Percentiles rank a stretch among this genome's conserved stretches.
These are phyloP conservation scores for Talaromyces trachyspermus DNA, from an alignment of 495 filamentous ascomycete species.

Conservation along the genomic window DNA sequence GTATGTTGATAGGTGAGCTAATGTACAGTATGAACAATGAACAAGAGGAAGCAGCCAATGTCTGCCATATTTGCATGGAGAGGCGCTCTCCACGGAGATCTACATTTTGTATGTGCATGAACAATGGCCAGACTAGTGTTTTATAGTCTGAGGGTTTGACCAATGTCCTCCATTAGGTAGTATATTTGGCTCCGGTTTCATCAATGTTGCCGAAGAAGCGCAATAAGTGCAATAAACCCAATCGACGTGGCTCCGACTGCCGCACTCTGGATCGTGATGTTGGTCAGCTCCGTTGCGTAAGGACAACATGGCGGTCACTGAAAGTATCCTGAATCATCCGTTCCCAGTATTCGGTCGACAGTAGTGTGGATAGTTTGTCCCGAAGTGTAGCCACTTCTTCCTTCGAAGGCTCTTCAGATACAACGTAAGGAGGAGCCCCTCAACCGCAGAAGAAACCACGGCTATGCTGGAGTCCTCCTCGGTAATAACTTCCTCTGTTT, in stretches of 20 bases:
- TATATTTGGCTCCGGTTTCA: no score
- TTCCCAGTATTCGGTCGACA: conserved; percentile 41
- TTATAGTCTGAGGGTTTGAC: no score
- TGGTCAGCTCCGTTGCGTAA: conserved; percentile 71
- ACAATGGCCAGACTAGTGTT: no score
- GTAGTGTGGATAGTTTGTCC: neutral
- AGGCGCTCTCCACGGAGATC: no score
- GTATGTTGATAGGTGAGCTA: no score
- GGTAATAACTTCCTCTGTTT: neutral
- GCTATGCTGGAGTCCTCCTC: conserved; percentile 7
- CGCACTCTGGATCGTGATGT: conserved; percentile 61
- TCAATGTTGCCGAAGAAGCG: conserved; percentile 46
- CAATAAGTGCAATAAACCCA: conserved; percentile 49
- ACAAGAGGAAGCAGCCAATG: no score
- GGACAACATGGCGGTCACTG: conserved; percentile 60
- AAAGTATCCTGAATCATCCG: conserved; percentile 44
- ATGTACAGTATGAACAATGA: no score
- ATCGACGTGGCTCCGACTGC: conserved; percentile 63
- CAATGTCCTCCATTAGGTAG: no score
- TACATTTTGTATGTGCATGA: no score
- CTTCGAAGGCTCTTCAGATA: neutral
- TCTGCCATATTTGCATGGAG: no score
- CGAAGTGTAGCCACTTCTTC: neutral
- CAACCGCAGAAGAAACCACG: conserved; percentile 1
- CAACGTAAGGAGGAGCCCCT: neutral